phyloP scores from a whole-genome alignment of 2,329 filamentous ascomycete genomes.

The Biscogniauxia mediterranea region DNA sequence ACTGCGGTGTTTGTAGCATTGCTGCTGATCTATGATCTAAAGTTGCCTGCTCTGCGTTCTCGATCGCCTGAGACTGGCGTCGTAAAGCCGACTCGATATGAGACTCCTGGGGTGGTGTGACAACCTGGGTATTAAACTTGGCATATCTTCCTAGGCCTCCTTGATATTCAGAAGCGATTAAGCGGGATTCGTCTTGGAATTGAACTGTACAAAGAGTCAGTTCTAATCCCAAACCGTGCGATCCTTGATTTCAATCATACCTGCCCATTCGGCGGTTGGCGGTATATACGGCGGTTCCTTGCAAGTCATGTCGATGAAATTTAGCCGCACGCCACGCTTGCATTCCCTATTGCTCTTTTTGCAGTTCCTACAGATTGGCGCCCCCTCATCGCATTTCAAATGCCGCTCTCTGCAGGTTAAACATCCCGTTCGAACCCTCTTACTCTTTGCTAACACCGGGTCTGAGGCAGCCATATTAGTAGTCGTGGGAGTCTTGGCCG shows the following conservation, averaged over 20 bases:
- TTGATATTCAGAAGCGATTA: constrained; percentile 86
- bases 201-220: constrained; percentile 48
- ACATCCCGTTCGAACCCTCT: constrained; percentile 84
- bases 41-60: constrained; percentile 22
- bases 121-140: constrained; percentile 43
- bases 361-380: constrained; percentile 70
- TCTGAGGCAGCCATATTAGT: constrained; percentile 25
- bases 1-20: constrained; percentile 25
- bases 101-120: constrained; percentile 28
- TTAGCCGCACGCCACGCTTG: constrained; percentile 81
- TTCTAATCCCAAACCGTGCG: neutral
- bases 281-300: constrained; percentile 64
- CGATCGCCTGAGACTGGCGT: constrained; percentile 20
- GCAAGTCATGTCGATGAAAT: constrained; percentile 84
- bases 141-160: constrained; percentile 76
- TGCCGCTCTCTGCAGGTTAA: constrained; percentile 87
- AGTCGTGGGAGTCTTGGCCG: constrained; percentile 15
- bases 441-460: constrained; percentile 59
- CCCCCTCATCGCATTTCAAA: constrained; percentile 83
- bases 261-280: constrained; percentile 63
- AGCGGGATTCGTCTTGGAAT: constrained; percentile 85
- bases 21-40: constrained; percentile 23
- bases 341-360: constrained; percentile 83
- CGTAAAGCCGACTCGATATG: constrained; percentile 28
- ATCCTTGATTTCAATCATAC: constrained; percentile 35